Base-by-base conservation (phyloP, 352 stramenopile species). In the Phytopythium cucurbitacearum region DNA sequence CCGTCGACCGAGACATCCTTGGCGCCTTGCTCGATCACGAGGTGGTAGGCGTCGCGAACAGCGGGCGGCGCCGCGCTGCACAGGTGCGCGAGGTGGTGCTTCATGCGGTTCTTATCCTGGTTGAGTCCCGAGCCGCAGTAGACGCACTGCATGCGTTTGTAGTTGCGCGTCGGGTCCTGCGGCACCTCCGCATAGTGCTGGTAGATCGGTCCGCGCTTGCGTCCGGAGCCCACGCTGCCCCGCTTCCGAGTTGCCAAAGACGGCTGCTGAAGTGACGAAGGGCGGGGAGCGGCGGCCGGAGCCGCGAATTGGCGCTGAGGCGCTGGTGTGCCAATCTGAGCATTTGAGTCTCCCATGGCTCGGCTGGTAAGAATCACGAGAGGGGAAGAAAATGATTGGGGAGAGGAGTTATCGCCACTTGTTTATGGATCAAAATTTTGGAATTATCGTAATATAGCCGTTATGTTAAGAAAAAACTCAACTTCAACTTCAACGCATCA, bases 261-360 rank as follows among this genome's bases (percentile, higher is more conserved):
- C 39, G 32, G 59, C 40, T 10, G 51, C 33, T 69, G 38, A 62
- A 67, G 3, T 55, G 62, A 7, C 51, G 59, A 1, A 52, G 2
- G 28, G 44, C 36, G 10, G 37, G 4, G 9, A 16, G 21, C 44
- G 5, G 2, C 16, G 45, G 21, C 34, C 4, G 32, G 8, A 28
- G 58, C 12, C 67, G 53, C 1, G 12, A 16, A n/a, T 64, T 41
- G 3, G 40, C 21, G 9, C 60, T 44, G 42, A 68, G 64, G 44
- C 63, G 49, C 10, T 62, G 21, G 21, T 60, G 33, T 62, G 46
- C 56, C 57, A 76, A 36, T 65, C 55, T 1, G 50, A 43, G 51
- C 72, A 64, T 55, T 76, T 72, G 11, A 76, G 54, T 7, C 67
- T 63, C 47, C 72, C 40, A 32, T 76, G 67, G 11, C 63, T 72